phyloP scores from a whole-genome alignment of 768 basidiomycete genomes.

The Podaxis pistillaris region DNA sequence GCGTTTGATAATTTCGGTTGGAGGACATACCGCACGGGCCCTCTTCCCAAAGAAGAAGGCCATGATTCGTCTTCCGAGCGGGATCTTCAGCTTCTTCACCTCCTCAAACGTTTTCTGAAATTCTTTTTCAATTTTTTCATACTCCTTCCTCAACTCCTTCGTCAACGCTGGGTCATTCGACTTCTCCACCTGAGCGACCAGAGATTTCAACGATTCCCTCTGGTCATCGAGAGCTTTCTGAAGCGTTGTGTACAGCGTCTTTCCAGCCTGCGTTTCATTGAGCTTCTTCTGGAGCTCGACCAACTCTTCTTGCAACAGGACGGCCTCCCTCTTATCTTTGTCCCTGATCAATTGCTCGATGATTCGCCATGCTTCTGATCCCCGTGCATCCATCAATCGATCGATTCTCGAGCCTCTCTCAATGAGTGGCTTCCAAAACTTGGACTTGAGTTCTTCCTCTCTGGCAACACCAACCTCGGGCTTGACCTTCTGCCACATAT shows the following conservation, averaged over 20 bases:
- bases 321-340: constrained; percentile 11
- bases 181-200: constrained; percentile 2
- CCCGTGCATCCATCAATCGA: constrained; percentile 21
- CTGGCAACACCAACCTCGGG: constrained; percentile 21
- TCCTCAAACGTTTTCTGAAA: constrained; percentile 20
- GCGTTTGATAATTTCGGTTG: not conserved
- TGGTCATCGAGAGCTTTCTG: constrained; percentile 26
- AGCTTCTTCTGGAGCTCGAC: constrained; percentile 21
- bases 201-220: constrained; percentile 11
- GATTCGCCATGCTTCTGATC: constrained; percentile 26
- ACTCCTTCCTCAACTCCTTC: constrained; percentile 3
- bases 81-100: constrained; percentile 10
- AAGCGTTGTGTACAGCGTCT: constrained; percentile 21
- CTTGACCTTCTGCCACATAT: constrained; percentile 37
- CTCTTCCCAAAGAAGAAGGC: not conserved
- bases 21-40: not conserved
- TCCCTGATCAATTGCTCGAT: constrained; percentile 20
- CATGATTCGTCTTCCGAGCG: not conserved
- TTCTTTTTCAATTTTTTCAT: constrained; percentile 10
- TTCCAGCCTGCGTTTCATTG: constrained; percentile 23
- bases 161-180: not conserved
- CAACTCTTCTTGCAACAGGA: constrained; percentile 25
- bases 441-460: constrained; percentile 27
- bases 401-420: constrained; percentile 34
- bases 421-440: constrained; percentile 47